These are phyloP conservation scores for Coemansia sp. DNA, from an alignment of 192 early-diverging fungal genomes.

Conservation along the genomic window DNA sequence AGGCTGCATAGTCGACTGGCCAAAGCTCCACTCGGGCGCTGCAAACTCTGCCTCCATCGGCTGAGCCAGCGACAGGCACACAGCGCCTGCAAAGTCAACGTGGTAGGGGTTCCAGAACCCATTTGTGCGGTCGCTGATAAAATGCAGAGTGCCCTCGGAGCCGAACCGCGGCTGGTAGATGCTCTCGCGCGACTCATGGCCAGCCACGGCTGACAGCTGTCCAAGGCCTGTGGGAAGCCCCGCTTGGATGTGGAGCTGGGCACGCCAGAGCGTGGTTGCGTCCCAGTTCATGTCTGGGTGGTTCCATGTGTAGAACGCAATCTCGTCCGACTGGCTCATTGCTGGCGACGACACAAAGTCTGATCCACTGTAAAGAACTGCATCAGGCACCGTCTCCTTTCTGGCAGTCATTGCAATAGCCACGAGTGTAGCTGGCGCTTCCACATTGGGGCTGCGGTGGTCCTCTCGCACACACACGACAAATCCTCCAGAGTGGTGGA, in stretches of 20 bases:
- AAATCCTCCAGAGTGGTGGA: constrained; percentile 57
- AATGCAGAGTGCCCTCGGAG: constrained; percentile 58
- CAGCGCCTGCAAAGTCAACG: constrained; percentile 30
- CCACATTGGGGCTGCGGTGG: constrained; percentile 57
- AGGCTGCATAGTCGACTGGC: constrained; percentile 39
- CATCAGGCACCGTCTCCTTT: constrained; percentile 14
- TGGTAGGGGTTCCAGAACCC: constrained; percentile 74
- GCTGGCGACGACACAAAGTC: constrained; percentile 71
- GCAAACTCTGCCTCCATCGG: constrained; percentile 66
- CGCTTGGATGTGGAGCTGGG: constrained; percentile 8
- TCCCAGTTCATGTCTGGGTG: constrained; percentile 83
- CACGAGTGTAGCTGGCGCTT: constrained; percentile 54
- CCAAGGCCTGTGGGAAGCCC: not conserved
- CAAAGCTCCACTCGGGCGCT: constrained; percentile 55
- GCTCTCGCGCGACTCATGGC: constrained; percentile 17
- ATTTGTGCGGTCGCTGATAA: constrained; percentile 59
- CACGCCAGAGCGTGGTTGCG: constrained; percentile 58
- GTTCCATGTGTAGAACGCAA: constrained; percentile 68
- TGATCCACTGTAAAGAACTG: constrained; percentile 52
- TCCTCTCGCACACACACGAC: constrained; percentile 68
- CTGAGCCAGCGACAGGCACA: constrained; percentile 43
- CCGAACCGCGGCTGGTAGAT: constrained; percentile 65
- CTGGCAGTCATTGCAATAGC: constrained; percentile 43
- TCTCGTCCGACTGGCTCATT: constrained; percentile 50
- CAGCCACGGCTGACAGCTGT: constrained; percentile 26